Base-by-base conservation (phyloP, 202 grass and related monocot species). In the Saccharum hybrid region DNA sequence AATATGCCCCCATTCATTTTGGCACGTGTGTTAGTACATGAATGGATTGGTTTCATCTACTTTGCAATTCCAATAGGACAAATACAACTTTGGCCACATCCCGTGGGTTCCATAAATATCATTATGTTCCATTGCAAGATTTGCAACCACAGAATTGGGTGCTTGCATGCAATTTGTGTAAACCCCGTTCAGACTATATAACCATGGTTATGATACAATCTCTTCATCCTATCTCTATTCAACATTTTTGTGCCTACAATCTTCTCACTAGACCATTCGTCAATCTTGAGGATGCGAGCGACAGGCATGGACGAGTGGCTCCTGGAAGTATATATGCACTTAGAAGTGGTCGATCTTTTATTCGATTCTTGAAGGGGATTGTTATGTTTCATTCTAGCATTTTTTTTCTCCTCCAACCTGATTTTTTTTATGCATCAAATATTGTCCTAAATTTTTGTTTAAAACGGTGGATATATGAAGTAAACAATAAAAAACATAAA, bases 41-140 rank as follows among this genome's bases (percentile, higher is more conserved):
- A 22, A 23, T 60, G n/a, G 59, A 62, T 12, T 26, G 3, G 3
- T 26, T 28, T 26, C 8, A 28, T 23, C 22, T 1, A 31, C 9
- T 33, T 31, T 14, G 28, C 57, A 61, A 61, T 21, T 57, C 19
- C 56, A 59, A 4, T 59, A 59, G 23, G 60, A 63, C 61, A 63
- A 12, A 63, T 61, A 6, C 4, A 31, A 15, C n/a, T 23, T 26
- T 26, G 21, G 57, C 57, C 21, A 61, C 57, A 61, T 9, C 0
- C 21, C 1, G 21, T 61, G 57, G 57, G 57, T 61, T 61, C 57
- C 37, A 39, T n/a, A 39, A 38, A 39, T 68, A 68, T 68, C 30
- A 65, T 38, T 68, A n/a, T 68, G 23, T 46, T 72, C 69, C 12
- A 18, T 48, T 30, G 22, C 69, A 30, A 23, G 37, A 69, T 72